These are phyloP conservation scores for Xylaria scruposa DNA, from an alignment of 495 filamentous ascomycete species.

Conservation along the genomic window DNA sequence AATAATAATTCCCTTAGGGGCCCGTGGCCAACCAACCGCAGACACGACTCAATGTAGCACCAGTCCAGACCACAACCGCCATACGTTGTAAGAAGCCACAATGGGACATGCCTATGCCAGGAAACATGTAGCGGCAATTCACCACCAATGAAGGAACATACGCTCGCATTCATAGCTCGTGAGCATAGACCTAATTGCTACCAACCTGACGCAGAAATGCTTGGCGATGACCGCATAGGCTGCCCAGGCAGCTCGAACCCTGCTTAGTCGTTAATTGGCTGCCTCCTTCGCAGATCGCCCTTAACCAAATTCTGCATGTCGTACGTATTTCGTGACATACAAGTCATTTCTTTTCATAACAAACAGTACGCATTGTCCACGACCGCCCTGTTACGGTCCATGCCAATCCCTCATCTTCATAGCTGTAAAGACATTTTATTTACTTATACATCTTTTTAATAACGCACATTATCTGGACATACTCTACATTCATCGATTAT, in stretches of 20 bases:
- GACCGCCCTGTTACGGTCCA: background rate
- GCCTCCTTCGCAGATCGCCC: conserved; percentile 18
- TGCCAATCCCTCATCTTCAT: background rate
- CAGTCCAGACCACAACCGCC: background rate
- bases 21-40: conserved; percentile 8
- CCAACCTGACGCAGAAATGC: background rate
- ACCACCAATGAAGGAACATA: background rate
- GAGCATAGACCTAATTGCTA: background rate
- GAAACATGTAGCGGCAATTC: conserved; percentile 1
- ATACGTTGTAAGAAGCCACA: background rate
- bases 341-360: background rate
- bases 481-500: background rate
- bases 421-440: background rate
- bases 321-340: conserved; percentile 1
- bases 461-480: background rate
- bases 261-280: conserved; percentile 10
- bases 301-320: background rate
- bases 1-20: background rate
- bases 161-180: background rate
- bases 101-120: background rate
- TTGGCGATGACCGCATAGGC: conserved; percentile 3
- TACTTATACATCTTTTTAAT: background rate
- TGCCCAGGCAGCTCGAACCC: background rate
- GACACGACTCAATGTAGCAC: conserved; percentile 1
- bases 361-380: background rate